phyloP scores from a whole-genome alignment of 768 basidiomycete genomes.

The Pulveroboletus ravenelii region DNA sequence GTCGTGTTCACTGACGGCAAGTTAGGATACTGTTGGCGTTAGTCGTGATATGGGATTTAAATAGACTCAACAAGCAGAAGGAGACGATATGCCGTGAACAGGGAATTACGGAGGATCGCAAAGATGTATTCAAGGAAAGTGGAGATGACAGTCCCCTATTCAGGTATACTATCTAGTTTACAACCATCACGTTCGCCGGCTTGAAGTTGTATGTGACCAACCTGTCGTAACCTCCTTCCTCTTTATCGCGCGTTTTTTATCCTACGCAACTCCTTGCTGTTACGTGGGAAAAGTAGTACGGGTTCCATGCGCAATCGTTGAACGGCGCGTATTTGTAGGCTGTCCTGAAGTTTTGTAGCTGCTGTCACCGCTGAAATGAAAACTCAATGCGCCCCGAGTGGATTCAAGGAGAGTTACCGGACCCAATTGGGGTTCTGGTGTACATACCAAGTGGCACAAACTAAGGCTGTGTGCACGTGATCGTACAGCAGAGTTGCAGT shows the following conservation, averaged over 20 bases:
- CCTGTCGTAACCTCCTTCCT: neutral
- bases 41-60: slow-evolving; percentile 43
- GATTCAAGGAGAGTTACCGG: no score
- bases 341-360: no score
- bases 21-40: slow-evolving; percentile 35
- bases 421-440: no score
- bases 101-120: slow-evolving; percentile 37
- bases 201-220: neutral
- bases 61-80: slow-evolving; percentile 45
- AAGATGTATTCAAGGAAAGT: slow-evolving; percentile 38
- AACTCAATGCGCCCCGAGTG: no score
- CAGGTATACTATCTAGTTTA: slow-evolving; percentile 31
- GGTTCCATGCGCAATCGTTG: neutral
- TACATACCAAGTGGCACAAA: no score
- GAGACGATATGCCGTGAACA: slow-evolving; percentile 38
- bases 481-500: neutral
- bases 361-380: no score
- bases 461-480: slow-evolving; percentile 10
- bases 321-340: no score
- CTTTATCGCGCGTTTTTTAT: neutral
- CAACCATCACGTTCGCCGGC: neutral
- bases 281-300: no score
- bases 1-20: slow-evolving; percentile 25
- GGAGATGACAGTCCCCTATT: slow-evolving; percentile 55
- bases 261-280: neutral